Percentiles rank a stretch among this genome's conserved stretches.
Conservation (phyloP, 306 rosid genomes). For the Ceratonia siliqua region DNA sequence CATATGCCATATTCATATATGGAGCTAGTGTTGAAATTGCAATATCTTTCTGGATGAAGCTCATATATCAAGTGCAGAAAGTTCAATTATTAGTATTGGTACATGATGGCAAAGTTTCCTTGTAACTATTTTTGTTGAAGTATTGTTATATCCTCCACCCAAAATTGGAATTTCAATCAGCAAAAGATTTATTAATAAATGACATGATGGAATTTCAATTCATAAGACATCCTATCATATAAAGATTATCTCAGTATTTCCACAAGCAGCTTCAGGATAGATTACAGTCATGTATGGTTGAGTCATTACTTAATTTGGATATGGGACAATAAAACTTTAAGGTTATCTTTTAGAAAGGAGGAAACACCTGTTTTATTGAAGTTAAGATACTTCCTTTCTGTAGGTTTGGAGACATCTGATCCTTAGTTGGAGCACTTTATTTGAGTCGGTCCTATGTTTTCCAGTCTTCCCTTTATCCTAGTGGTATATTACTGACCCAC, state of each 20-base stretch:
- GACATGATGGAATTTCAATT: no score
- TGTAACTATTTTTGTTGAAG: neutral
- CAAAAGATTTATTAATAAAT: neutral
- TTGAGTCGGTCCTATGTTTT: neutral
- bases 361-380: neutral
- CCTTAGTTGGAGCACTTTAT: neutral
- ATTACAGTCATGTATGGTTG: neutral
- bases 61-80: conserved; percentile 8
- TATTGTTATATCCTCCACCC: neutral
- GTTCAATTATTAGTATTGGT: neutral
- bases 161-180: conserved; percentile 1
- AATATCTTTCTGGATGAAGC: conserved; percentile 22
- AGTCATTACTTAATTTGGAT: neutral
- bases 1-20: conserved; percentile 11
- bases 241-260: neutral
- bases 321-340: neutral
- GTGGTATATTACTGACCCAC: neutral
- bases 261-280: neutral
- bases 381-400: neutral
- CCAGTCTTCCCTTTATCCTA: neutral
- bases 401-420: neutral
- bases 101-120: neutral
- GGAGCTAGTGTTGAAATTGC: conserved; percentile 4
- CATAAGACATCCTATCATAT: neutral
- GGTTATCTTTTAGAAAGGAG: neutral